Base-by-base conservation (phyloP, 2,329 filamentous ascomycete species). In the Xylaria polymorpha region DNA sequence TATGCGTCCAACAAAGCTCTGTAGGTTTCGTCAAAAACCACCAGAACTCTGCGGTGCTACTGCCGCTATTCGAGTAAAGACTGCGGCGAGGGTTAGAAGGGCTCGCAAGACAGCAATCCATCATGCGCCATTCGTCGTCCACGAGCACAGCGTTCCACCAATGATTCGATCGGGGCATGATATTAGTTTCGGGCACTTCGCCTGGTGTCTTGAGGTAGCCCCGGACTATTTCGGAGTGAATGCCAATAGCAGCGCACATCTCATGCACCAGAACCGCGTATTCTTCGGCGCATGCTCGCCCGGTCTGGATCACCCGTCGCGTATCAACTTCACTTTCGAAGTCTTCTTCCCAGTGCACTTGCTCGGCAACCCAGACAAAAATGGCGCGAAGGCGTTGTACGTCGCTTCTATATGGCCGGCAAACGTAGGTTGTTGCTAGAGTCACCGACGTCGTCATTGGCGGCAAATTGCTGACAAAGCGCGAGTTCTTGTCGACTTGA, bases 111-210 rank as follows among this genome's bases (percentile, higher is more conserved):
- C 94, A 97, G 79, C 94, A 96, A 80, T 99, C 96, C 83, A 99
- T 93, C 73, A 98, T 92, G 60, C 96, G 92, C 96, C 96, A 99
- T 81, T 98, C 94, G 25, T 92, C 91, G 79, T 99, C 96, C 9
- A 98, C 90, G 43, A 98, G 83, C 20, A 98, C 93, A 0, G 94
- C 91, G 75, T 99, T 99, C 96, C 96, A 99, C 90, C 92, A 98
- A 81, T 99, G 96, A 77, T 99, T 99, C 0, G 95, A 87, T 37
- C 91, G 89, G n/a, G 93, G 93, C 79, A 95, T 89, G 67, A 91
- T 91, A 70, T 92, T 92, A 51, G 94, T 84, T 75, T 98, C 94
- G 1, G 92, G 85, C 8, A 91, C 83, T 76, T 98, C 96, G 0
- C 95, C 95, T 0, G 96, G 96, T 0, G 88, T 86, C 79, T 99